Evolutionary conservation across 176 grass and related monocot species (phyloP).

Genomic region (Panicum miliaceum): DNA sequence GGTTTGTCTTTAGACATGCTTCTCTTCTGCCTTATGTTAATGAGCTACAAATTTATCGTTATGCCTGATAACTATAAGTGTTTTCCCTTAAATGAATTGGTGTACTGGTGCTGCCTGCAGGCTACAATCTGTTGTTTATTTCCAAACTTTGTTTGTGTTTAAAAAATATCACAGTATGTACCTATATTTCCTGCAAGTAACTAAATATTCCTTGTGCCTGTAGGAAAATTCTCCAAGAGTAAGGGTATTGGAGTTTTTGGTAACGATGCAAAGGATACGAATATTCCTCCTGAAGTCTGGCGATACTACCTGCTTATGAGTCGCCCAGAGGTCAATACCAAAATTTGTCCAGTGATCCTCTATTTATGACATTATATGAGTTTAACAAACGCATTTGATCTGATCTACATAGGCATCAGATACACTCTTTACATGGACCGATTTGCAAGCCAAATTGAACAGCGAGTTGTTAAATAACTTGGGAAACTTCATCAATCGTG

Average conservation of each 20-base stretch:
- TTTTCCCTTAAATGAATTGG: background rate
- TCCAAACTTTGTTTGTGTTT: background rate
- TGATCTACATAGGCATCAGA: constrained; percentile 74
- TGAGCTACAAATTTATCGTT: background rate
- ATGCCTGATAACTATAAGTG: background rate
- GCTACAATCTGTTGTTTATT: background rate
- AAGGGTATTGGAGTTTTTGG: constrained; percentile 97
- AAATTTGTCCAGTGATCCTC: constrained; percentile 33
- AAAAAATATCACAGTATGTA: background rate
- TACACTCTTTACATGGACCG: constrained; percentile 90
- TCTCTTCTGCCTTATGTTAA: constrained; percentile 10
- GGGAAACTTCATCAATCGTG: constrained; percentile 93
- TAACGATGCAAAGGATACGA: constrained; percentile 89
- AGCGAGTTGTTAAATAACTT: constrained; percentile 81
- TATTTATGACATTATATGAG: background rate
- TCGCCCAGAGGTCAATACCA: constrained; percentile 80
- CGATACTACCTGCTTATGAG: constrained; percentile 94
- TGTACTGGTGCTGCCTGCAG: background rate
- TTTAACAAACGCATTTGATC: constrained; percentile 36
- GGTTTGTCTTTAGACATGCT: background rate
- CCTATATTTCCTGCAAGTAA: constrained; percentile 33
- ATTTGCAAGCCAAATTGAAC: constrained; percentile 96
- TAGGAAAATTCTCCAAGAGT: constrained; percentile 99
- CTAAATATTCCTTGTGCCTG: constrained; percentile 19
- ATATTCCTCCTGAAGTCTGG: constrained; percentile 97